Evolutionary conservation across 1,284 basidiomycete species (phyloP).

Genomic region (Sporisorium iseilematis-ciliati): DNA sequence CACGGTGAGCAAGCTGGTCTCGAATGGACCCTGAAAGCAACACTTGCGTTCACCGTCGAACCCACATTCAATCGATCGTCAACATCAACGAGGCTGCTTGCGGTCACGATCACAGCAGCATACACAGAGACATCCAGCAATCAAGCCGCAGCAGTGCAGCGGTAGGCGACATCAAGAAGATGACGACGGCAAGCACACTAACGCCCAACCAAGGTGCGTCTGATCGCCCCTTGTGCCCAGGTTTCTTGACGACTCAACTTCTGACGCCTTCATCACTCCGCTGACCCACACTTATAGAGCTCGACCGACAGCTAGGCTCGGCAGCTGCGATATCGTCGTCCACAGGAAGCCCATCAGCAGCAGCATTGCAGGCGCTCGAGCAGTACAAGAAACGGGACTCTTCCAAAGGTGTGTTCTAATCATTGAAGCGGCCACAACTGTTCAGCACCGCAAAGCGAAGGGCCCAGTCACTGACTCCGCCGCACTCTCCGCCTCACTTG

Average conservation of each 20-base stretch:
- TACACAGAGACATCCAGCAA: background rate
- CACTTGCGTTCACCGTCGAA: background rate
- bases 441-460: too few relatives aligned
- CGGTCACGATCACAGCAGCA: background rate
- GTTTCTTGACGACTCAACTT: background rate
- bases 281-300: slow-evolving; percentile 11
- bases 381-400: slow-evolving; percentile 65
- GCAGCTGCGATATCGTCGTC: slow-evolving; percentile 21
- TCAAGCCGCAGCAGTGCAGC: too few relatives aligned
- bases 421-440: too few relatives aligned
- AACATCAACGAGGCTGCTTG: background rate
- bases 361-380: slow-evolving; percentile 57
- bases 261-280: background rate
- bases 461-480: background rate
- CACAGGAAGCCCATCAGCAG: slow-evolving; percentile 13
- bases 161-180: background rate
- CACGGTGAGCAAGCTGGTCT: slow-evolving; percentile 5
- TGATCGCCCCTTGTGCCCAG: too few relatives aligned
- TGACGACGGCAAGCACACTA: slow-evolving; percentile 11
- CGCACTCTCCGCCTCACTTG: background rate
- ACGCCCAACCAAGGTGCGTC: slow-evolving; percentile 34
- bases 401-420: slow-evolving; percentile 55
- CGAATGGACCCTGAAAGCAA: slow-evolving; percentile 32
- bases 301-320: slow-evolving; percentile 33
- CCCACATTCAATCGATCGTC: background rate